phyloP scores from a whole-genome alignment of 2,329 filamentous ascomycete species.

The Aureobasidium sp. region DNA sequence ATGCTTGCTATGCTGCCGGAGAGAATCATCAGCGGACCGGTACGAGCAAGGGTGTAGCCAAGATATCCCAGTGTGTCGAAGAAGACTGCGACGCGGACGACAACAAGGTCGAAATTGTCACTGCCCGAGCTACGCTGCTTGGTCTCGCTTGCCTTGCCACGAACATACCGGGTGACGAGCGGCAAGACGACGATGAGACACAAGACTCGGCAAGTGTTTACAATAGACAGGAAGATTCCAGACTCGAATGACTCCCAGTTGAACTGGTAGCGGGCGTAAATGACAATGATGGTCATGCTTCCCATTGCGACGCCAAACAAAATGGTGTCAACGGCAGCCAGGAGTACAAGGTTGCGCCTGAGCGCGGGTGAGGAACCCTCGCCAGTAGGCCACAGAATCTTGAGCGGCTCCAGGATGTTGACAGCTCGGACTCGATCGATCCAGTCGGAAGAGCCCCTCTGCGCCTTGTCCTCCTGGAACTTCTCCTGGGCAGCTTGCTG shows the following conservation, averaged over 20 bases:
- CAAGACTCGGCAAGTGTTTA: slow-evolving; percentile 68
- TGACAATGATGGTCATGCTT: slow-evolving; percentile 67
- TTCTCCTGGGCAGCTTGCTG: slow-evolving; percentile 64
- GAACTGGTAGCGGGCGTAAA: slow-evolving; percentile 76
- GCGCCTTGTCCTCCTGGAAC: slow-evolving; percentile 37
- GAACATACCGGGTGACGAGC: slow-evolving; percentile 65
- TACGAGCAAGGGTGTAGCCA: slow-evolving; percentile 62
- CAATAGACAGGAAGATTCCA: slow-evolving; percentile 70
- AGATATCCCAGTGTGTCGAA: slow-evolving; percentile 69
- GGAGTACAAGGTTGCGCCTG: slow-evolving; percentile 70
- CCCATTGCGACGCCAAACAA: slow-evolving; percentile 78
- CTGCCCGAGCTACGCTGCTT: slow-evolving; percentile 56
- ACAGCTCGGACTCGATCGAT: slow-evolving; percentile 35
- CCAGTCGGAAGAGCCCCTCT: slow-evolving; percentile 31
- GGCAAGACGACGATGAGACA: slow-evolving; percentile 70
- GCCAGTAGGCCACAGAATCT: slow-evolving; percentile 66
- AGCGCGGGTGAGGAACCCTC: slow-evolving; percentile 51
- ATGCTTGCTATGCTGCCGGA: slow-evolving; percentile 66
- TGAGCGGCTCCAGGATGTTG: slow-evolving; percentile 70
- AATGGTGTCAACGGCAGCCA: slow-evolving; percentile 73
- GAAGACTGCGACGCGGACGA: slow-evolving; percentile 66
- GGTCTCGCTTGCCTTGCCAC: slow-evolving; percentile 43
- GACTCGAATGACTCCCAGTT: slow-evolving; percentile 75
- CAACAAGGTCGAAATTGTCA: slow-evolving; percentile 65
- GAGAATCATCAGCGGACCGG: slow-evolving; percentile 56